A percentile compares a stretch with the other conserved stretches of the same genome.
Evolutionary conservation across 2,329 filamentous ascomycete genomes (phyloP).

Genomic region (Escovopsis weberi): DNA sequence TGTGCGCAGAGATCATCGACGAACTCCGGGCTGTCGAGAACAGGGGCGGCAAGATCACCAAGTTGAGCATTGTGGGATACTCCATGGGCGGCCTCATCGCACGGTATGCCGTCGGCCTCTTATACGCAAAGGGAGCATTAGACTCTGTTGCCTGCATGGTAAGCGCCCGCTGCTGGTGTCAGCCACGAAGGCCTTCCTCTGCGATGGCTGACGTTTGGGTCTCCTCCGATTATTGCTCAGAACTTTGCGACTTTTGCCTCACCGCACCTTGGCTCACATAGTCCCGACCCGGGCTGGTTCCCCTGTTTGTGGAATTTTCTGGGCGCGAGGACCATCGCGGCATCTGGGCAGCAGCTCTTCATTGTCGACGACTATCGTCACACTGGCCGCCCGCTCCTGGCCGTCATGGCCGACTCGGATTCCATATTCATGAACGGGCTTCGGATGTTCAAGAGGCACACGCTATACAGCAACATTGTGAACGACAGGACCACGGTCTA

Average conservation of each 20-base stretch:
- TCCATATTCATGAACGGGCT: slow-evolving; percentile 78
- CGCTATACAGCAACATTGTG: slow-evolving; percentile 71
- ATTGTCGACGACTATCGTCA: slow-evolving; percentile 73
- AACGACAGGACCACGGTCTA: slow-evolving; percentile 74
- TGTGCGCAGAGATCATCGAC: slow-evolving; percentile 53
- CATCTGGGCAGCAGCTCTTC: slow-evolving; percentile 77
- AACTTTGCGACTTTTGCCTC: slow-evolving; percentile 92
- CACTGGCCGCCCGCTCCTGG: slow-evolving; percentile 65
- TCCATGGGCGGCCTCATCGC: slow-evolving; percentile 78
- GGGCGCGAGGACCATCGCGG: slow-evolving; percentile 65
- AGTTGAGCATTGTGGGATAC: slow-evolving; percentile 79
- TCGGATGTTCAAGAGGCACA: slow-evolving; percentile 58
- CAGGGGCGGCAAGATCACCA: slow-evolving; percentile 57
- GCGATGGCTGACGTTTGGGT: no score
- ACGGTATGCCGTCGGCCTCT: slow-evolving; percentile 71
- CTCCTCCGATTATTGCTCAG: slow-evolving; percentile 18
- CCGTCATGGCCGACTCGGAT: slow-evolving; percentile 66
- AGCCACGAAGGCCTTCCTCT: background rate
- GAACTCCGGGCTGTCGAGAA: slow-evolving; percentile 40
- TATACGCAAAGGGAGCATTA: slow-evolving; percentile 68
- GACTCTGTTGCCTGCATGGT: slow-evolving; percentile 67
- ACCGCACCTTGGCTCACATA: slow-evolving; percentile 65
- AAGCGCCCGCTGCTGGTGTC: slow-evolving; percentile 10
- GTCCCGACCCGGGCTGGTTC: slow-evolving; percentile 50
- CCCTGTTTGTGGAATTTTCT: slow-evolving; percentile 69